Base-by-base conservation (phyloP, 306 rosid species). In the Comarum palustre region DNA sequence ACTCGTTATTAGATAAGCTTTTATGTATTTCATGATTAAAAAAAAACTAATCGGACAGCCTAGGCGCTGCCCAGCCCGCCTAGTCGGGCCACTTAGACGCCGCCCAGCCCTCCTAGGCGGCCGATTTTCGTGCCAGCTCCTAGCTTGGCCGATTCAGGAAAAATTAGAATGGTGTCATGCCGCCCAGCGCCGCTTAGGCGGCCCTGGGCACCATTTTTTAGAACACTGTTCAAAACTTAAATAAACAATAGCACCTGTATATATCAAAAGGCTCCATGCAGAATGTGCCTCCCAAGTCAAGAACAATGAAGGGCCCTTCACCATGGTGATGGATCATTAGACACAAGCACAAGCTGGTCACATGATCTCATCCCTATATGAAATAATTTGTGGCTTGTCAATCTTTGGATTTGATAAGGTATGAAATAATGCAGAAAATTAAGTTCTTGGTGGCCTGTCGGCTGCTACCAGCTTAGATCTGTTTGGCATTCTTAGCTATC, bases 251-350 rank as follows among this genome's bases (percentile, higher is more conserved):
- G 78, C 74, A 42, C 42, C 39, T 34, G 73, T 60, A 24, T 52
- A 69, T 50, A 68, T 85, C 73, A 38, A 45, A 54, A 81, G 76
- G 82, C 58, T 77, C 72, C 54, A 47, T 70, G 52, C 46, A 64
- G 77, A 74, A 67, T 69, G 84, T 69, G 71, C 27, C 66, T 83
- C 78, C 84, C 84, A 75, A 81, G 67, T 82, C 83, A 68, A 50
- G 25, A 68, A 48, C 19, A 77, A 38, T 66, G 27, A 69, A 68
- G 80, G 76, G 86, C 70, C 86, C 27, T 75, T 71, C 54, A 39
- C 22, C 64, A 71, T 50, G 73, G 32, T 82, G 87, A 84, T 78
- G 55, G 81, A 84, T 73, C 79, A 71, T 72, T 72, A 42, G 42
- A 68, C 61, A 24, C 19, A 22, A 77, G 45, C 61, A 24, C 19